phyloP scores from a whole-genome alignment of 225 moss, liverwort and hornwort genomes.

The Marchantia paleacea region DNA sequence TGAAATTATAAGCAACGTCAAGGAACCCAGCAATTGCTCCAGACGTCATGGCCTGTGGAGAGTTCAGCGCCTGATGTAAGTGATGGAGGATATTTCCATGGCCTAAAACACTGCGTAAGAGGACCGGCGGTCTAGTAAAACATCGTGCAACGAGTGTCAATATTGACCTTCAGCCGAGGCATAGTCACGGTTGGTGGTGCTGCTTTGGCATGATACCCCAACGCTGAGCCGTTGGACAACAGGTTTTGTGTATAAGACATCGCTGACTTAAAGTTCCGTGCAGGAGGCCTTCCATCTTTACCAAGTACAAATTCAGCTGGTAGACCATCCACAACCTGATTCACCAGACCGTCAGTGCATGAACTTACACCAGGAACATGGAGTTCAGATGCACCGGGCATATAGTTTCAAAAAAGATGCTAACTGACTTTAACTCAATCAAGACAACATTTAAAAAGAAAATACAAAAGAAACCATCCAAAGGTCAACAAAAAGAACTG shows the following conservation, averaged over 20 bases:
- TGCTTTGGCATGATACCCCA: conserved; percentile 78
- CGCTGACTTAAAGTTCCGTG: conserved; percentile 47
- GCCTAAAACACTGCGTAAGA: not conserved
- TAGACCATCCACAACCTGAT: conserved; percentile 81
- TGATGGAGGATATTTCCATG: not conserved
- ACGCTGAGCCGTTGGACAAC: conserved; percentile 52
- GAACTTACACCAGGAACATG: not conserved
- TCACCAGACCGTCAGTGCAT: not conserved
- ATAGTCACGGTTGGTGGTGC: conserved; percentile 93
- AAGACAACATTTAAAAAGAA: too few relatives aligned
- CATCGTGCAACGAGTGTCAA: too few relatives aligned
- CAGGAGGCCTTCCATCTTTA: conserved; percentile 49
- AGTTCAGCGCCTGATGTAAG: not conserved
- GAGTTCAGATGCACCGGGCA: not conserved
- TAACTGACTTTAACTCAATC: not conserved
- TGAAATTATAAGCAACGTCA: conserved; percentile 90
- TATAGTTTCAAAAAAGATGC: not conserved
- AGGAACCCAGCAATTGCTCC: conserved; percentile 91
- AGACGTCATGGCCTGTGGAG: conserved; percentile 75
- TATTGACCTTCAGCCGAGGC: conserved; percentile 78
- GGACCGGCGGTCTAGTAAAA: not conserved
- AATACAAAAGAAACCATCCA: not conserved
- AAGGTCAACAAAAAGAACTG: not conserved
- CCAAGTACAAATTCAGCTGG: conserved; percentile 83
- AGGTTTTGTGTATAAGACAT: conserved; percentile 71